Percentiles rank a stretch among this genome's conserved stretches.
Evolutionary conservation across 2,329 filamentous ascomycete species (phyloP).

Genomic region (Microcyclosporella mali): DNA sequence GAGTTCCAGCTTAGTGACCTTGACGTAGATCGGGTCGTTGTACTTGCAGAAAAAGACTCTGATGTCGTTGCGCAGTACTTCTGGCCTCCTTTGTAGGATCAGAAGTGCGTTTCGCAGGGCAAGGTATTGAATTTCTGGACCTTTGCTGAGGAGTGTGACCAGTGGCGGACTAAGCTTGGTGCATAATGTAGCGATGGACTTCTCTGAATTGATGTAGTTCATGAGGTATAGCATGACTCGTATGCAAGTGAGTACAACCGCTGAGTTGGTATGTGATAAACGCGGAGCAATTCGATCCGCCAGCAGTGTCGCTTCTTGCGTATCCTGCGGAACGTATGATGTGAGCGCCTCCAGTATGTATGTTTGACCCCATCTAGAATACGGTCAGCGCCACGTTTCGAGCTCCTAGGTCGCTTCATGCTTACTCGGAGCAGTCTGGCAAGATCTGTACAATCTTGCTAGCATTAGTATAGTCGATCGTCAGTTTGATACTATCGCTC

Average conservation of each 20-base stretch:
- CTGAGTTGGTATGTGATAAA: slow-evolving; percentile 92
- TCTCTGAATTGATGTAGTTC: slow-evolving; percentile 95
- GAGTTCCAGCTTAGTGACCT: slow-evolving; percentile 95
- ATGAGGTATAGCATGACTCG: slow-evolving; percentile 94
- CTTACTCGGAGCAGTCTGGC: slow-evolving; percentile 92
- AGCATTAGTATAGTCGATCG: slow-evolving; percentile 93
- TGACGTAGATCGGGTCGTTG: slow-evolving; percentile 98
- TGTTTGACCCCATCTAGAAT: slow-evolving; percentile 84
- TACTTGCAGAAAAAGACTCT: slow-evolving; percentile 99
- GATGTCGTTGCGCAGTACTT: slow-evolving; percentile 93
- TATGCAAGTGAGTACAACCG: slow-evolving; percentile 92
- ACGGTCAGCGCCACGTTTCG: slow-evolving; percentile 10
- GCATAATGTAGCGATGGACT: slow-evolving; percentile 78
- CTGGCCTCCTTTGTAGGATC: slow-evolving; percentile 85
- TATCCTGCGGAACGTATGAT: slow-evolving; percentile 93
- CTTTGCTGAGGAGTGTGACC: slow-evolving; percentile 90
- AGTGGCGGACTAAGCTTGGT: slow-evolving; percentile 91
- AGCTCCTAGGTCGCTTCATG: slow-evolving; percentile 13
- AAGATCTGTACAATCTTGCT: slow-evolving; percentile 97
- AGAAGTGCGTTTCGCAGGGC: slow-evolving; percentile 88
- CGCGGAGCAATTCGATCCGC: slow-evolving; percentile 94
- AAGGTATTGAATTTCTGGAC: slow-evolving; percentile 96
- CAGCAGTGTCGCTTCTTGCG: slow-evolving; percentile 76
- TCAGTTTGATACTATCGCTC: slow-evolving; percentile 94
- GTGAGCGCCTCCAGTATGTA: slow-evolving; percentile 97